phyloP scores from a whole-genome alignment of 2,329 filamentous ascomycete species.

The Paecilomyces formosus region DNA sequence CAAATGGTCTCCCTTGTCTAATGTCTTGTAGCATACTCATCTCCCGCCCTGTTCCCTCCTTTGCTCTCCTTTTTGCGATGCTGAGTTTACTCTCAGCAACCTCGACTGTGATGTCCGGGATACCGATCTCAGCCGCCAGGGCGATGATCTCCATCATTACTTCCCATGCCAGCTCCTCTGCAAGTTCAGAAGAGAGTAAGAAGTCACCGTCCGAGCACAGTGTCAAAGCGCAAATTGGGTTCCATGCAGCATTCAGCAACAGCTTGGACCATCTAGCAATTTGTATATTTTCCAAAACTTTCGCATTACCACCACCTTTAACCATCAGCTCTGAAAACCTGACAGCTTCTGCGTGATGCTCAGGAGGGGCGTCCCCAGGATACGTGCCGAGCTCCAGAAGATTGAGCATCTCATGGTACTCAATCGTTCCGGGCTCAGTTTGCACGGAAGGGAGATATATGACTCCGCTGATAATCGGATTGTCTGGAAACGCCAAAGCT shows the following conservation, averaged over 20 bases:
- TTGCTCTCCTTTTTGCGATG: conserved; percentile 28
- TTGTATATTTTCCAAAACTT: conserved; percentile 42
- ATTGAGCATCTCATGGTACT: conserved; percentile 38
- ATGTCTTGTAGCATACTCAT: conserved; percentile 47
- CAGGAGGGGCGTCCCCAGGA: conserved; percentile 24
- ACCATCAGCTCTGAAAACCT: conserved; percentile 37
- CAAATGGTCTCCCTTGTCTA: conserved; percentile 32
- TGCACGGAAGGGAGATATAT: conserved; percentile 49
- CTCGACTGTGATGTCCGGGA: conserved; percentile 26
- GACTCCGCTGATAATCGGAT: conserved; percentile 50
- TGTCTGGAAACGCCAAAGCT: conserved; percentile 39
- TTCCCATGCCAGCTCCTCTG: conserved; percentile 28
- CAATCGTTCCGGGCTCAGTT: conserved; percentile 40
- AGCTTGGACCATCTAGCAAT: conserved; percentile 54
- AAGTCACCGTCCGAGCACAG: conserved; percentile 47
- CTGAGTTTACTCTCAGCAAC: conserved; percentile 31
- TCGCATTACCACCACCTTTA: conserved; percentile 32
- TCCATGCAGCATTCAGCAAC: conserved; percentile 55
- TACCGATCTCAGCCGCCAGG: conserved; percentile 35
- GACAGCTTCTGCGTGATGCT: conserved; percentile 21
- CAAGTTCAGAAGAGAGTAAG: conserved; percentile 33
- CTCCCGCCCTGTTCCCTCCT: conserved; percentile 32
- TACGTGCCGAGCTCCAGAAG: conserved; percentile 45
- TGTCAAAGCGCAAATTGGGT: conserved; percentile 52
- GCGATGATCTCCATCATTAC: conserved; percentile 41